Evolutionary conservation across 331 rosid genomes (phyloP).

Genomic region (Pyrus hybrid): DNA sequence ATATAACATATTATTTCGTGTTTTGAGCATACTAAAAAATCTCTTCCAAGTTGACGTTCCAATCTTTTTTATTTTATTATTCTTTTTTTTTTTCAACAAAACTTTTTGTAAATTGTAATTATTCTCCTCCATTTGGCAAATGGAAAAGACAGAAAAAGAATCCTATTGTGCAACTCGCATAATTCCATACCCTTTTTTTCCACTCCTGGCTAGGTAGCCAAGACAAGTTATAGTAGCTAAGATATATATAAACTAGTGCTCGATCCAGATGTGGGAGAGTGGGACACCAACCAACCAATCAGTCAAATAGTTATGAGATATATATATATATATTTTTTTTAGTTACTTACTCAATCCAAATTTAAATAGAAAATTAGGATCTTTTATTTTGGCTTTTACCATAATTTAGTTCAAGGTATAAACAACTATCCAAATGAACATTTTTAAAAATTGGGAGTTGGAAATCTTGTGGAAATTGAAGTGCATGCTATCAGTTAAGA

Average conservation of each 20-base stretch:
- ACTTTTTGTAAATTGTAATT: not conserved
- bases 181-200: not conserved
- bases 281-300: constrained; percentile 1
- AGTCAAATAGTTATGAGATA: not conserved
- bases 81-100: not conserved
- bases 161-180: not conserved
- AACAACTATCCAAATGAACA: not conserved
- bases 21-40: too few relatives aligned
- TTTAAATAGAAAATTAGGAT: not conserved
- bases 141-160: not conserved
- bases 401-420: not conserved
- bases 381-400: not conserved
- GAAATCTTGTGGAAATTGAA: not conserved
- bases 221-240: not conserved
- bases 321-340: too few relatives aligned
- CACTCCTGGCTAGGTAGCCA: not conserved
- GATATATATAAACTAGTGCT: not conserved
- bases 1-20: too few relatives aligned
- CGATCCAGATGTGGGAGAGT: not conserved
- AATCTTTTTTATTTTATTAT: too few relatives aligned
- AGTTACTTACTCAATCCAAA: not conserved
- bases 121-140: not conserved
- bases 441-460: too few relatives aligned
- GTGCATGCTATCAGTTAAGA: not conserved
- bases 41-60: too few relatives aligned